phyloP scores from a whole-genome alignment of 768 basidiomycete genomes.

The Pseudohyphozyma bogoriensis region DNA sequence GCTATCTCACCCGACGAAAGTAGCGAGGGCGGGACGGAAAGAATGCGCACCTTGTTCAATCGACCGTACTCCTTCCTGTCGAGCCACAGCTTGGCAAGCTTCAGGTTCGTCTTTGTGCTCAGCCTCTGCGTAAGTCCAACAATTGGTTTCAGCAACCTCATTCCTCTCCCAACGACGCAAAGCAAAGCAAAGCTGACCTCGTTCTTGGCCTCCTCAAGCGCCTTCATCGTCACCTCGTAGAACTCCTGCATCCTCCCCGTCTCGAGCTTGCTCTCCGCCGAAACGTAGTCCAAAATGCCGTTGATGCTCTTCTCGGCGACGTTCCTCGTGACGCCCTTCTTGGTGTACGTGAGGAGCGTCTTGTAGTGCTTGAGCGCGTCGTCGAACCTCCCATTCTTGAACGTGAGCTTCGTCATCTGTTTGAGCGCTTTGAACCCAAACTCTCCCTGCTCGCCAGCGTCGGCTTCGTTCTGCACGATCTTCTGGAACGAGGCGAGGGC shows the following conservation, averaged over 20 bases:
- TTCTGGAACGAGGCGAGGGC: constrained; percentile 79
- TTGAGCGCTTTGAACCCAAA: constrained; percentile 92
- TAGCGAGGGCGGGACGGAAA: not conserved
- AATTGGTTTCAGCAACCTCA: not conserved
- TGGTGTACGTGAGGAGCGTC: constrained; percentile 81
- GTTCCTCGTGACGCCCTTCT: constrained; percentile 86
- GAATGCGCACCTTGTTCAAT: constrained; percentile 56
- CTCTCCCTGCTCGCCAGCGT: constrained; percentile 82
- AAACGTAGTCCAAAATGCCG: constrained; percentile 89
- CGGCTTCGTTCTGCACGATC: constrained; percentile 83
- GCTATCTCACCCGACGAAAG: too few relatives aligned
- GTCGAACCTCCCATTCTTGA: constrained; percentile 59
- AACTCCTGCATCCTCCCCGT: constrained; percentile 86
- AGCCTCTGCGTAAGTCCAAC: constrained; percentile 54
- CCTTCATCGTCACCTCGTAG: constrained; percentile 84
- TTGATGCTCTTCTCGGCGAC: constrained; percentile 99
- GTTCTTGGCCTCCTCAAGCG: constrained; percentile 87
- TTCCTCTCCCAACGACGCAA: not conserved
- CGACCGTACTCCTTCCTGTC: constrained; percentile 84
- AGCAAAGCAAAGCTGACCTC: constrained; percentile 51
- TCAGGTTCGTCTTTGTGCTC: constrained; percentile 90
- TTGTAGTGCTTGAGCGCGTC: constrained; percentile 80
- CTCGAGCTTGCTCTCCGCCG: constrained; percentile 36
- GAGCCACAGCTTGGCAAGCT: constrained; percentile 93
- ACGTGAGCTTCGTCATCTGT: constrained; percentile 90